Evolutionary conservation across 2,329 filamentous ascomycete species (phyloP).

Genomic region (Cladosporium colombiae): DNA sequence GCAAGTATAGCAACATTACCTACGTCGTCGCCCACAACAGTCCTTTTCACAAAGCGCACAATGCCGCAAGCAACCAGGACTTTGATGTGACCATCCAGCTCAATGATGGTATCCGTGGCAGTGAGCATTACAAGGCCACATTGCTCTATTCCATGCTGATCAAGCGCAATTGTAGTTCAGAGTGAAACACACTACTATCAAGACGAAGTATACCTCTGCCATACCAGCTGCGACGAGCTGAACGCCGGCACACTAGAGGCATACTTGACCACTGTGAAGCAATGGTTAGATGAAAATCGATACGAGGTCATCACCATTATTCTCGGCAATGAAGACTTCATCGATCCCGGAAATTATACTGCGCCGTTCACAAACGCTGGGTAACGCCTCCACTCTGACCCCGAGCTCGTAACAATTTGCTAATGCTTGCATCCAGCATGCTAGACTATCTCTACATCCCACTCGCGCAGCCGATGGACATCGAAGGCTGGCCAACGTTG

Average conservation of each 20-base stretch:
- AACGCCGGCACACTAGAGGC: conserved; percentile 52
- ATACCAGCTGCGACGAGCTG: conserved; percentile 61
- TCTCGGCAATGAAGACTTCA: conserved; percentile 79
- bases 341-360: conserved; percentile 64
- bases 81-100: conserved; percentile 60
- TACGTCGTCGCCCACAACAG: conserved; percentile 66
- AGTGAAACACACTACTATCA: conserved; percentile 53
- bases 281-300: conserved; percentile 67
- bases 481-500: conserved; percentile 81
- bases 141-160: not conserved
- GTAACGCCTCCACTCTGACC: conserved; percentile 37
- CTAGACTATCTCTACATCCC: conserved; percentile 73
- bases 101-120: conserved; percentile 61
- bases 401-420: not conserved
- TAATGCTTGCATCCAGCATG: conserved; percentile 54
- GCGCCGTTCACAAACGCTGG: conserved; percentile 65
- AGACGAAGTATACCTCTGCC: conserved; percentile 60
- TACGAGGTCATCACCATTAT: conserved; percentile 87
- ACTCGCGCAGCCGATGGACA: conserved; percentile 66
- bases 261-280: conserved; percentile 59
- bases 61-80: conserved; percentile 49
- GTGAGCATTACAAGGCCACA: not conserved
- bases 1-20: conserved; percentile 61
- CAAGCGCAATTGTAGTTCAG: conserved; percentile 56
- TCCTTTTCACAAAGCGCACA: conserved; percentile 62